Evolutionary conservation across 257 asterid genomes (phyloP).

Genomic region (Fraxinus quadrangulata): DNA sequence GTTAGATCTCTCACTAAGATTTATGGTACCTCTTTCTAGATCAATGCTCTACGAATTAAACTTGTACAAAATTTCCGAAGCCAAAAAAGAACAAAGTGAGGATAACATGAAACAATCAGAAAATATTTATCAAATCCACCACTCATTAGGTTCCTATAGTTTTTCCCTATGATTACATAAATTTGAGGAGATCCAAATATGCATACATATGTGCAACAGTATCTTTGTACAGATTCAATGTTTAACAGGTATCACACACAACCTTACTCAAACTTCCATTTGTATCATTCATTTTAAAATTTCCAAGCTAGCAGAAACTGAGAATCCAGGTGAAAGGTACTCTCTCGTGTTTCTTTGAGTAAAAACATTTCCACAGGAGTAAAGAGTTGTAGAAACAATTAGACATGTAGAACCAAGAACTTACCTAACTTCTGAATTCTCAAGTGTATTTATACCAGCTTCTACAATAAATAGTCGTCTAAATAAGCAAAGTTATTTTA

Average conservation of each 20-base stretch:
- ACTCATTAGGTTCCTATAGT: background rate
- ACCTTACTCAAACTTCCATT: background rate
- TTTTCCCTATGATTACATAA: background rate
- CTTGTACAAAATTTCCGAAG: background rate
- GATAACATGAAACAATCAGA: background rate
- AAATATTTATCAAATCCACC: background rate
- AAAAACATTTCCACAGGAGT: background rate
- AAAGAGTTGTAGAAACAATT: background rate
- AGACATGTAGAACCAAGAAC: background rate
- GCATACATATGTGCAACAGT: background rate
- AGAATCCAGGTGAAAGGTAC: background rate
- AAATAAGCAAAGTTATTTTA: background rate
- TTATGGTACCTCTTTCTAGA: background rate
- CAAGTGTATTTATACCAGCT: background rate
- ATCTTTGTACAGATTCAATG: background rate
- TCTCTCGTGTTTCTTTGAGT: no score
- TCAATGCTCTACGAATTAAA: background rate
- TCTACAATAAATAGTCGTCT: background rate
- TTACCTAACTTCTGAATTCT: background rate
- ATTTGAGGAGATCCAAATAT: background rate
- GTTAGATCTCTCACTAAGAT: background rate
- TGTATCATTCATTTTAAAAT: background rate
- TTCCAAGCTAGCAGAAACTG: background rate
- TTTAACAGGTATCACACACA: background rate
- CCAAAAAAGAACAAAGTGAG: background rate